Evolutionary conservation across 768 basidiomycete genomes (phyloP), one percentile per base, ranked within the genome.

Genomic region (Mycena pura): DNA sequence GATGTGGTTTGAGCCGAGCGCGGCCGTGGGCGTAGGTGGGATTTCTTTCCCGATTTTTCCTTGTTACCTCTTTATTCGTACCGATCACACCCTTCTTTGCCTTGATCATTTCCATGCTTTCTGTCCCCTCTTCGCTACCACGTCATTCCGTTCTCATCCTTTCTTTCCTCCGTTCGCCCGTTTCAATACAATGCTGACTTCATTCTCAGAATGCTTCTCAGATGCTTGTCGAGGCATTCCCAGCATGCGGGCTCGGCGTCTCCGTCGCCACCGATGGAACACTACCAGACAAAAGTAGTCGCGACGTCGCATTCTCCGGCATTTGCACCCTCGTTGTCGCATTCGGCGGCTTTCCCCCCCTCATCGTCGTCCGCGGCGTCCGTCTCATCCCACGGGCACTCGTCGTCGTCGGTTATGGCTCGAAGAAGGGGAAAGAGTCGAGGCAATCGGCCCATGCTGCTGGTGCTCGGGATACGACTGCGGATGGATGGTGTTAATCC

Each of bases 401-500:
- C 39, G 28, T 49, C 27, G 31, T 51, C 41, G 4, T 58, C 49
- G 46, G 27, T 15, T 57, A 36, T 40, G 53, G 55, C 39, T 38
- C 25, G 43, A 49, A 31, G 57, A 0, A 70, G 29, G 60, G 74
- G 22, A 70, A 73, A 44, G 65, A 70, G 40, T 74, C 70, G 46
- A 62, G 95, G 95, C 6, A 85, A 83, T 56, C 83, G 86, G 24
- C 90, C 92, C 0, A 96, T 98, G 0, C 78, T 99, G 17, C 82
- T 99, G 0, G 79, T 99, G 19, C 81, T 97, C 46, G 93, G 93
- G 9, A 84, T 96, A 17, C 80, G 95, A 44, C 78, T 99, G 28
- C 96, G 96, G 1, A 77, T 98, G 40, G 93, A 96, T 39, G 91
- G 95, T 10, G 94, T 99, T 6, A 97, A 96, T 75, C 96, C 94